These are phyloP conservation scores for Candida vartiovaarae DNA, from an alignment of 805 yeast genomes.

Conservation along the genomic window DNA sequence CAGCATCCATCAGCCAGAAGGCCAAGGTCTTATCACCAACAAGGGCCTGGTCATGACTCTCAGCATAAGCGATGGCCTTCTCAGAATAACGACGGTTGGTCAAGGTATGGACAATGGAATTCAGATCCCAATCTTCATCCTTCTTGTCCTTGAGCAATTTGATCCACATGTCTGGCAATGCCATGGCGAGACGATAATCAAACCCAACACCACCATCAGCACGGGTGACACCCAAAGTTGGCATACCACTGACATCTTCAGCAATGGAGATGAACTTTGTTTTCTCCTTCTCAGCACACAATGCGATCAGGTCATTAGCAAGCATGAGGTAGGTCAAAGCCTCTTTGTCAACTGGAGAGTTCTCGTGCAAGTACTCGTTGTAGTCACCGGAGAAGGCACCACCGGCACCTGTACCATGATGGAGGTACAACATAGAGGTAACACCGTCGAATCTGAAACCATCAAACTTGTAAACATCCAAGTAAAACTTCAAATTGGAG, in stretches of 20 bases:
- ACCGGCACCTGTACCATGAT: constrained; percentile 85
- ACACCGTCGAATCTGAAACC: constrained; percentile 98
- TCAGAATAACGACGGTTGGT: constrained; percentile 87
- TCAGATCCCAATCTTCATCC: constrained; percentile 92
- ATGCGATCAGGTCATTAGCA: constrained; percentile 72
- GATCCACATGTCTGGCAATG: constrained; percentile 99
- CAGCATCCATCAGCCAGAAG: constrained; percentile 97
- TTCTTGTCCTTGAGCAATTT: constrained; percentile 73
- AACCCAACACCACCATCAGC: constrained; percentile 84
- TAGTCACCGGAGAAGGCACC: constrained; percentile 87
- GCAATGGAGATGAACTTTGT: constrained; percentile 72
- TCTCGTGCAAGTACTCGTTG: constrained; percentile 77
- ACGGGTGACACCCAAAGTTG: constrained; percentile 79
- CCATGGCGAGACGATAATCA: constrained; percentile 93
- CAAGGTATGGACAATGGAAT: constrained; percentile 68
- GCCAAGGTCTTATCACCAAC: constrained; percentile 97
- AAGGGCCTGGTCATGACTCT: constrained; percentile 94
- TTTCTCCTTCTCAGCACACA: constrained; percentile 37
- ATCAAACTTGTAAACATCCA: constrained; percentile 81
- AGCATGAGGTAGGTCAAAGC: constrained; percentile 83
- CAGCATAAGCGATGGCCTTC: constrained; percentile 86
- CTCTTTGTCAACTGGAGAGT: constrained; percentile 75
- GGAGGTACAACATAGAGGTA: constrained; percentile 84
- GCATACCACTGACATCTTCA: constrained; percentile 97
- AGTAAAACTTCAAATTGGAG: constrained; percentile 75